Conservation (phyloP, 2,329 filamentous ascomycete genomes). For the Scolecobasidium constrictum region DNA sequence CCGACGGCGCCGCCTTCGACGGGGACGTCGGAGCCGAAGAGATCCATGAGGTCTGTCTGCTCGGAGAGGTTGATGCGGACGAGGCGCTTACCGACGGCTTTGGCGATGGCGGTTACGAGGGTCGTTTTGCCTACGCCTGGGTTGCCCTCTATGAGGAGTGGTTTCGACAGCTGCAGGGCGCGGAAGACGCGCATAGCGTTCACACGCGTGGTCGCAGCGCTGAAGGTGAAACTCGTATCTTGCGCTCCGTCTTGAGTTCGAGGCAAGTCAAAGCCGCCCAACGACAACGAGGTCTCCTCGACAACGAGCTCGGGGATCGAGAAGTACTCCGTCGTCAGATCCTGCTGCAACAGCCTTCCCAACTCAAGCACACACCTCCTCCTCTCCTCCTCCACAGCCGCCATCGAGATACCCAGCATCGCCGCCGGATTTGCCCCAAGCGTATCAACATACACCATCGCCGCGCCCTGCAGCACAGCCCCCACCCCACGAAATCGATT, state of each 20-base stretch:
- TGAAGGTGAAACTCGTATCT: constrained; percentile 61
- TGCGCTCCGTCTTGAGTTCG: constrained; percentile 38
- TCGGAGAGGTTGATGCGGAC: constrained; percentile 96
- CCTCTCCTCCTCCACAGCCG: constrained; percentile 61
- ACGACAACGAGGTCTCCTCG: constrained; percentile 43
- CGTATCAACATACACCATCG: constrained; percentile 92
- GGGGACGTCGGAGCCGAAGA: constrained; percentile 94
- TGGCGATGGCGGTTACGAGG: constrained; percentile 73
- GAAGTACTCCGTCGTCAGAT: constrained; percentile 57
- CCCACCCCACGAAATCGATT: constrained; percentile 51
- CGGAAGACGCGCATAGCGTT: constrained; percentile 88
- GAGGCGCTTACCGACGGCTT: constrained; percentile 66
- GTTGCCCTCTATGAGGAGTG: constrained; percentile 88
- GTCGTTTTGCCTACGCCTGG: constrained; percentile 98
- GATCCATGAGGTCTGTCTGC: constrained; percentile 93
- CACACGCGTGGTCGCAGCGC: constrained; percentile 77
- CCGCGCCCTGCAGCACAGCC: constrained; percentile 69
- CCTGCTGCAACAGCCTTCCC: constrained; percentile 50
- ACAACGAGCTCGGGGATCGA: constrained; percentile 48
- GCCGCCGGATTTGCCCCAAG: constrained; percentile 91
- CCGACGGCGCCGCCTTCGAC: constrained; percentile 86
- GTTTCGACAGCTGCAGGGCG: constrained; percentile 79
- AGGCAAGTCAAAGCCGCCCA: constrained; percentile 65
- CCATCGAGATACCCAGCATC: constrained; percentile 60
- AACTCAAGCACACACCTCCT: constrained; percentile 63